Base-by-base conservation (phyloP, 2,329 filamentous ascomycete genomes). In the Alternaria tenuissima region DNA sequence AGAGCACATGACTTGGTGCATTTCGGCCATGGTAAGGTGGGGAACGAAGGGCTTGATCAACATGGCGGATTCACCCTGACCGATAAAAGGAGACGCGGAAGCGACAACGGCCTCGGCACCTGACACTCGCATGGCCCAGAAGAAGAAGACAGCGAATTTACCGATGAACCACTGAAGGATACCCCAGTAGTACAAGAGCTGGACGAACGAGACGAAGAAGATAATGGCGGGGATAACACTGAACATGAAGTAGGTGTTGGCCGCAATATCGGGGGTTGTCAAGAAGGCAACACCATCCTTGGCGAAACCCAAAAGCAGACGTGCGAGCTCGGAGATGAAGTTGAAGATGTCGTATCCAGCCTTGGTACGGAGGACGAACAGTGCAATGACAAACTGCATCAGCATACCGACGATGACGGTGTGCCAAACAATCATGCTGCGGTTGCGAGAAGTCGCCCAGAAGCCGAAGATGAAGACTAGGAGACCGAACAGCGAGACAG, bases 41-140 rank as follows among this genome's bases (percentile, higher is more conserved):
- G 91, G 83, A 47, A 97, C 88, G 77, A 96, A 97, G 0, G 93
- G 93, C 55, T 89, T 89, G 79, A 97, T 93, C 73, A 97, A 82
- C 91, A 97, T 96, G 61, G 92, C 93, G 24, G 91, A 95, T 84
- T 97, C 94, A 74, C 94, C 93, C 82, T 96, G 93, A 8, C 94
- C 94, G 73, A 97, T 95, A 80, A 97, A 97, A 8, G 94, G 94
- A 1, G 93, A 96, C 9, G 94, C 93, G 34, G 94, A 91, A 34
- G 94, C 94, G 59, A 97, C 94, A 51, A 97, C 91, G n/a, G 94
- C 93, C 79, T 97, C 94, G 46, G 92, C 92, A 62, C 94, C 94
- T 5, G 93, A 96, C 6, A 97, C 92, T 52, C 88, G 86, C 80
- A 97, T 89, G 44, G 84, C 86, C 91, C 92, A 96, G 86, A 94